These are phyloP conservation scores for Candida koratica DNA, from an alignment of 805 yeast genomes.

Conservation along the genomic window DNA sequence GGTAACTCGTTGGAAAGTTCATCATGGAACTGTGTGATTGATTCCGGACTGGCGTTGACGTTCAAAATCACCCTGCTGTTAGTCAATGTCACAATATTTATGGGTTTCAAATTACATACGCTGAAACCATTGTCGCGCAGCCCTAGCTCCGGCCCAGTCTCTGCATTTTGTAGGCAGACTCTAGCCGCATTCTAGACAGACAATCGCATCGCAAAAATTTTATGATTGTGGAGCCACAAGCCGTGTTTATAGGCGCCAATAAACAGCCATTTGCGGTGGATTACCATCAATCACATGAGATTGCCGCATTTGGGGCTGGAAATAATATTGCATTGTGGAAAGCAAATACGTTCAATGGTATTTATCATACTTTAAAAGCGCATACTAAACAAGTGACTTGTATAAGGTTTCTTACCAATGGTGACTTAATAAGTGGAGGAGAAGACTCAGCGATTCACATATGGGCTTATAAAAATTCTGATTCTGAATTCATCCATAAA, in stretches of 20 bases:
- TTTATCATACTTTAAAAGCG: slow-evolving; percentile 52
- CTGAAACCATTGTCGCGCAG: slow-evolving; percentile 29
- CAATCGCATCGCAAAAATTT: slow-evolving; percentile 9
- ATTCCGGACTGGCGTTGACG: slow-evolving; percentile 48
- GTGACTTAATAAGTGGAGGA: slow-evolving; percentile 55
- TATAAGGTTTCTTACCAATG: slow-evolving; percentile 48
- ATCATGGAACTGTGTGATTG: slow-evolving; percentile 69
- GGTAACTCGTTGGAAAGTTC: slow-evolving; percentile 66
- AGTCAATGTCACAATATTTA: not conserved
- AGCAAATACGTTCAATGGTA: slow-evolving; percentile 42
- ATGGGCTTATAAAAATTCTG: slow-evolving; percentile 44
- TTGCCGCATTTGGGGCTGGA: slow-evolving; percentile 72
- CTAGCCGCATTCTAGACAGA: too few relatives aligned
- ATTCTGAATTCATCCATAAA: slow-evolving; percentile 20
- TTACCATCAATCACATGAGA: slow-evolving; percentile 30
- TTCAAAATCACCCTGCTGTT: slow-evolving; percentile 32
- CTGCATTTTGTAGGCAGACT: not conserved
- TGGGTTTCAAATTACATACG: too few relatives aligned
- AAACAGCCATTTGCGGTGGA: slow-evolving; percentile 60
- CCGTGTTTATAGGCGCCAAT: slow-evolving; percentile 70
- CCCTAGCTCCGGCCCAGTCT: too few relatives aligned
- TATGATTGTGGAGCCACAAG: slow-evolving; percentile 34
- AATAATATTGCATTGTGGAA: slow-evolving; percentile 64
- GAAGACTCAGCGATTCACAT: slow-evolving; percentile 62
- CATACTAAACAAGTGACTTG: slow-evolving; percentile 64